Evolutionary conservation across 805 yeast species (phyloP), one percentile per base, ranked within the genome.

Genomic region (Starmera caribaea): DNA sequence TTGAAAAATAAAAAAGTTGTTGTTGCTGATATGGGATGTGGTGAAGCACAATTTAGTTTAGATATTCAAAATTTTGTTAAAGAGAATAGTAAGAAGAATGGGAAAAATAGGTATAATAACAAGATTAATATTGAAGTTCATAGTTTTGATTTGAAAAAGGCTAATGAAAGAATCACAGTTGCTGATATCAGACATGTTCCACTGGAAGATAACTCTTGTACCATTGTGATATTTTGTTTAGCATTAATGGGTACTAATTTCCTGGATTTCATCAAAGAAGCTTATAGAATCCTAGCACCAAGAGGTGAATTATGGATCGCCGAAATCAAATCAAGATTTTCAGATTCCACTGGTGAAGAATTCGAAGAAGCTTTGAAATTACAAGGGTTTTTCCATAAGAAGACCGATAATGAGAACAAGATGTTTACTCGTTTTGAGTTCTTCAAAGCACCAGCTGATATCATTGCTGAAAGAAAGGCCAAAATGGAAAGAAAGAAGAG

Each of bases 11-110:
- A 55, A 16, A 71, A 72, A 43, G 78, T 90, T 30, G 87, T 83
- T 3, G 73, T 92, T 43, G 97, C 97, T 0, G 98, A 92, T 63
- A 90, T 92, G 97, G 99, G 98, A 10, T 92, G 98, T 60, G 99
- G 98, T 41, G 98, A 92, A 61, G 98, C 97, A 0, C 83, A 84
- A 51, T 70, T 92, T 36, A 79, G 96, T 1, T 60, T 68, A 32
- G 84, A 87, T 49, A 71, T 85, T 38, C 66, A 66, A 38, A 67
- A 71, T 9, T 73, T 73, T 49, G 62, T 73, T 44, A 62, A 63
- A 37, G 51, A 55, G 16, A 51, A 49, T 43, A 59, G 56, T 35
- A 58, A 54, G 24, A 59, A 62, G 43, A 62, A 63, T 39, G 53
- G 52, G 13, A 49, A 46, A 38, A 57, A 54, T 36, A 59, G 55